A percentile compares a stretch with the other conserved stretches of the same genome.
These are phyloP conservation scores for Lanzia echinophila DNA, from an alignment of 2,329 filamentous ascomycete genomes.

Conservation along the genomic window DNA sequence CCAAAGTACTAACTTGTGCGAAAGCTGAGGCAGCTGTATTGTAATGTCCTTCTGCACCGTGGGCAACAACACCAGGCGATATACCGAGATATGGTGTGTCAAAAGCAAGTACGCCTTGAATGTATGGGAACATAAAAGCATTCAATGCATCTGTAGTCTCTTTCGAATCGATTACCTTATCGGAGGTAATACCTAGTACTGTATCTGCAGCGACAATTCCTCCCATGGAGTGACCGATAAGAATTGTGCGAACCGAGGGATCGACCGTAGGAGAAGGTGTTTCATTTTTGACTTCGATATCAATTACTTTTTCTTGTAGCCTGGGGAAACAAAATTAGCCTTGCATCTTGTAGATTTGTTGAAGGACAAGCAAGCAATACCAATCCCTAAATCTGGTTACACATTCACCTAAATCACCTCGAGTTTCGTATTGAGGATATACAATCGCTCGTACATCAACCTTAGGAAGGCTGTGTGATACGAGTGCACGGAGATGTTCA, in stretches of 20 bases:
- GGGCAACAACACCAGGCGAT: conserved; percentile 73
- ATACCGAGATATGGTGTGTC: conserved; percentile 90
- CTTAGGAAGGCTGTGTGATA: conserved; percentile 61
- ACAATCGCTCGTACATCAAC: conserved; percentile 60
- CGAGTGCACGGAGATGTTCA: conserved; percentile 58
- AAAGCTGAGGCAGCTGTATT: conserved; percentile 66
- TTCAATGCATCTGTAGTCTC: conserved; percentile 32
- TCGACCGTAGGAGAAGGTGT: conserved; percentile 81
- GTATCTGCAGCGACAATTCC: conserved; percentile 93
- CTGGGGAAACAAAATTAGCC: conserved; percentile 34
- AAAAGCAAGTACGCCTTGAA: conserved; percentile 85
- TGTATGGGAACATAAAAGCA: conserved; percentile 83
- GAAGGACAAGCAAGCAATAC: conserved; percentile 32
- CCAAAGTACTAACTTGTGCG: conserved; percentile 56
- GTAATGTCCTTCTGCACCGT: conserved; percentile 82
- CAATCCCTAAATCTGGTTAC: conserved; percentile 71
- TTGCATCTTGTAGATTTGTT: neutral
- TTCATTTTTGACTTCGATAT: conserved; percentile 76
- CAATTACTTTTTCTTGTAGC: conserved; percentile 88
- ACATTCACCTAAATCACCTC: conserved; percentile 65
- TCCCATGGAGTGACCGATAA: conserved; percentile 85
- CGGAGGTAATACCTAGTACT: conserved; percentile 56
- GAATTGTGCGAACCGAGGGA: conserved; percentile 72
- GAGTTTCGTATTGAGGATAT: conserved; percentile 80
- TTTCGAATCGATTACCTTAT: conserved; percentile 19